Conservation (phyloP, 2,329 filamentous ascomycete genomes). For the Fusarium sp. region DNA sequence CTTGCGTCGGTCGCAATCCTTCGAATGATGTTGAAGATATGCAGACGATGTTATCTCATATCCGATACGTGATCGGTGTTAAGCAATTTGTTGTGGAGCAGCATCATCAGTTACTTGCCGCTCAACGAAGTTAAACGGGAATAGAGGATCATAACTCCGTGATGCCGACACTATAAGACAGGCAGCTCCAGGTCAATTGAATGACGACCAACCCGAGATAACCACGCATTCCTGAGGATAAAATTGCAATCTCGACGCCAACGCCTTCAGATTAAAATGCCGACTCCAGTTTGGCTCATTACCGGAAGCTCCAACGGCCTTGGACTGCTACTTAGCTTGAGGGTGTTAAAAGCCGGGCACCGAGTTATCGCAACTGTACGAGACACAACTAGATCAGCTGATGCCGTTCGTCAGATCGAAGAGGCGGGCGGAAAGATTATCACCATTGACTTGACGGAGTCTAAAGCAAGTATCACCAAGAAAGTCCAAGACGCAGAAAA, state of each 20-base stretch:
- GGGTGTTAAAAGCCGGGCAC: conserved; percentile 34
- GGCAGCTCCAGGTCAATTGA: too few species aligned
- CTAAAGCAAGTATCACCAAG: conserved; percentile 37
- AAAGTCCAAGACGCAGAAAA: conserved; percentile 43
- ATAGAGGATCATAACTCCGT: conserved; percentile 23
- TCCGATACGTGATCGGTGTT: conserved; percentile 21
- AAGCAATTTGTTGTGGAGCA: background rate
- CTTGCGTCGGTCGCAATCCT: background rate
- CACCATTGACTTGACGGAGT: conserved; percentile 45
- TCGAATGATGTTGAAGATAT: background rate
- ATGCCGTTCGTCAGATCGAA: conserved; percentile 33
- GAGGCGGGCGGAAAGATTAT: conserved; percentile 43
- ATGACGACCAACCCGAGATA: too few species aligned
- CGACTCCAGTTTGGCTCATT: conserved; percentile 40
- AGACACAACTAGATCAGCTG: conserved; percentile 19
- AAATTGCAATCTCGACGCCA: too few species aligned
- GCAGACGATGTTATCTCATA: background rate
- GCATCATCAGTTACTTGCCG: background rate
- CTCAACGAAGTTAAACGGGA: conserved; percentile 4
- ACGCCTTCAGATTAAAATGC: conserved; percentile 18
- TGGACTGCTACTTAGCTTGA: conserved; percentile 34
- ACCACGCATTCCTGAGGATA: background rate
- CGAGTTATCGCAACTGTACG: conserved; percentile 36
- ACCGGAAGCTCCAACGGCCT: conserved; percentile 42
- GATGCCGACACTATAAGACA: conserved; percentile 8